Evolutionary conservation across 345 rosid genomes (phyloP).

Genomic region (Aquilaria malaccensis): DNA sequence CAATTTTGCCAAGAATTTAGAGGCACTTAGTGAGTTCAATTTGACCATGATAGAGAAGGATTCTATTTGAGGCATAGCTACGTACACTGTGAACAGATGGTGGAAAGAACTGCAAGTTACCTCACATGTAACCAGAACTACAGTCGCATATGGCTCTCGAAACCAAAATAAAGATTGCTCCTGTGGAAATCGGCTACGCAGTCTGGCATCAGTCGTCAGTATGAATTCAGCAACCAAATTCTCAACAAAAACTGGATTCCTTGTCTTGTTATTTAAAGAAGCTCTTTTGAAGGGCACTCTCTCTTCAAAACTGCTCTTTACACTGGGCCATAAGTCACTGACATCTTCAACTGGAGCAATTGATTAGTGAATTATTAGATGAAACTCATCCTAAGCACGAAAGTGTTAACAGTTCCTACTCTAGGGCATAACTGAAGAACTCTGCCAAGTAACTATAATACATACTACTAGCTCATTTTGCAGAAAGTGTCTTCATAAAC

Average conservation of each 20-base stretch:
- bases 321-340: constrained; percentile 83
- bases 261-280: constrained; percentile 78
- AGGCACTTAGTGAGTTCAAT: no score
- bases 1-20: no score
- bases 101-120: constrained; percentile 25
- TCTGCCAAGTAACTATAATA: no score
- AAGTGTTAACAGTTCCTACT: not conserved
- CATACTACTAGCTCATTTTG: no score
- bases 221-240: constrained; percentile 75
- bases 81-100: not conserved
- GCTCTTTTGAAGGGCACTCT: constrained; percentile 65
- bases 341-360: constrained; percentile 81
- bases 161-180: constrained; percentile 86
- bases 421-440: no score
- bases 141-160: constrained; percentile 85
- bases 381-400: not conserved
- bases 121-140: constrained; percentile 96
- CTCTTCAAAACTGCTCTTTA: constrained; percentile 65
- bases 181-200: constrained; percentile 88
- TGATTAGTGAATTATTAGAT: constrained; percentile 6
- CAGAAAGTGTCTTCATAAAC: not conserved
- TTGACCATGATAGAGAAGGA: no score
- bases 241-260: constrained; percentile 74
- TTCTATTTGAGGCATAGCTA: no score
- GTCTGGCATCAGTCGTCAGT: constrained; percentile 82